Evolutionary conservation across 2,329 filamentous ascomycete species (phyloP).

Genomic region (Ceratocystis albifundus): DNA sequence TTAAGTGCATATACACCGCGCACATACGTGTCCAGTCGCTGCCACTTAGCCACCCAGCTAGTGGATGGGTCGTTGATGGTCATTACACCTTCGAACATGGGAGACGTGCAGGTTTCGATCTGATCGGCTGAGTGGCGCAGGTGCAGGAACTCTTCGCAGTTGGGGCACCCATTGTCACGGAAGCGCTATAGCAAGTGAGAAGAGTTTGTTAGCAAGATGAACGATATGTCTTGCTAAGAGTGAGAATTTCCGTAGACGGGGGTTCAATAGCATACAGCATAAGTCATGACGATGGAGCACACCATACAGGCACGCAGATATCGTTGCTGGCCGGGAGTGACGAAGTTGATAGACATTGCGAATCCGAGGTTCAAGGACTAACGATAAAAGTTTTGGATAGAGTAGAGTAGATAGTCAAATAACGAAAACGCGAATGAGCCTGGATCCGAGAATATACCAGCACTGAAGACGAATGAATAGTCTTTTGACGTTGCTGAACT

Average conservation of each 20-base stretch:
- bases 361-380: neutral
- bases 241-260: neutral
- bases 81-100: constrained; percentile 90
- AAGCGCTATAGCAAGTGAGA: constrained; percentile 53
- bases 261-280: constrained; percentile 43
- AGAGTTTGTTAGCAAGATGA: constrained; percentile 13
- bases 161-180: constrained; percentile 77
- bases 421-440: neutral
- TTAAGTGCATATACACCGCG: constrained; percentile 88
- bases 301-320: constrained; percentile 96
- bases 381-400: neutral
- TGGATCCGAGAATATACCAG: neutral
- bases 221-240: neutral
- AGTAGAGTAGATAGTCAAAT: neutral
- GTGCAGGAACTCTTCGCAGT: constrained; percentile 87
- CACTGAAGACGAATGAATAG: neutral
- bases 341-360: constrained; percentile 36
- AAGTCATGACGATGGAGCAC: constrained; percentile 85
- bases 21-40: constrained; percentile 79
- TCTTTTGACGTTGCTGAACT: neutral
- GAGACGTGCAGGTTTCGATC: constrained; percentile 86
- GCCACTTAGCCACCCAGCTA: constrained; percentile 96
- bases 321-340: constrained; percentile 64
- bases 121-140: constrained; percentile 67
- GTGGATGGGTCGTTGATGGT: constrained; percentile 67